Evolutionary conservation across 169 alveolate species (phyloP).

Genomic region (Plasmodium knowlesi): DNA sequence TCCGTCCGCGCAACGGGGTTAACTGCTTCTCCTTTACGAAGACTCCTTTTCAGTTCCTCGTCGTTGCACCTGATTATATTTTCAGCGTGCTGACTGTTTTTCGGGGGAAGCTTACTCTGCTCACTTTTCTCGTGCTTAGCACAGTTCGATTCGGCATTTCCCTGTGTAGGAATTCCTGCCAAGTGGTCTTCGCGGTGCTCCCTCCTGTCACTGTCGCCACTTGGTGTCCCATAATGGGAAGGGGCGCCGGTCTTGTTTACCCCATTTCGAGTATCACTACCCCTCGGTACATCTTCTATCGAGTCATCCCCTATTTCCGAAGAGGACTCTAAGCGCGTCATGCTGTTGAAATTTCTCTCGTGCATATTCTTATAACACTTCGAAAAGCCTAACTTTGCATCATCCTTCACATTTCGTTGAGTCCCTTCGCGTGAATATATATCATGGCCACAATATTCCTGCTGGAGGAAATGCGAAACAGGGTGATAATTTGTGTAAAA

Average conservation of each 20-base stretch:
- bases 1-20: not conserved
- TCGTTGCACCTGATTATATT: constrained; percentile 57
- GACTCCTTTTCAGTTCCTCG: constrained; percentile 35
- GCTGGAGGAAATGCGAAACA: not conserved
- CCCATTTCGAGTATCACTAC: not conserved
- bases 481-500: not conserved
- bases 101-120: not conserved
- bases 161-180: not conserved
- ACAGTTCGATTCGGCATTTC: not conserved
- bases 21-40: not conserved
- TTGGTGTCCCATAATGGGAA: not conserved
- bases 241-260: not conserved
- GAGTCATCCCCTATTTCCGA: not conserved
- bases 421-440: not conserved
- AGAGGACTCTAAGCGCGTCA: not conserved
- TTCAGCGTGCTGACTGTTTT: not conserved
- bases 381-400: not conserved
- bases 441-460: not conserved
- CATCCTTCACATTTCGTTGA: constrained; percentile 9
- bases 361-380: constrained; percentile 5
- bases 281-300: not conserved
- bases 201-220: not conserved
- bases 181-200: not conserved
- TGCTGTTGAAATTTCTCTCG: not conserved
- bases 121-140: not conserved